Base-by-base conservation (phyloP, 305 asterid genomes). In the Rubia balearica region DNA sequence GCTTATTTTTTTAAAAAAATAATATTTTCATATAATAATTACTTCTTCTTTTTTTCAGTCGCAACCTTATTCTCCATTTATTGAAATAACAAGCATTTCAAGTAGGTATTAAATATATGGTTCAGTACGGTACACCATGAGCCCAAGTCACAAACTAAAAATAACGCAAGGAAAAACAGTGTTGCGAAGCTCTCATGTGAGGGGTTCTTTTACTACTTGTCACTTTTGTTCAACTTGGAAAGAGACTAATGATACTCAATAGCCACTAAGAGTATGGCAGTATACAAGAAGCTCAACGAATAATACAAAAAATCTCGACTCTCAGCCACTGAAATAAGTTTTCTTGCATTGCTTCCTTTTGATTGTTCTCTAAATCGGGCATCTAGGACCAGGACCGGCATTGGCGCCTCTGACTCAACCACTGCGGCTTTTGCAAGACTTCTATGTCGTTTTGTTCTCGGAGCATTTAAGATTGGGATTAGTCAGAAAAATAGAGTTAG, bases 281-380 rank as follows among this genome's bases (percentile, higher is more conserved):
- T 27, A 27, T 1, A 27, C 30, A 27, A 27, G 30, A 27, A 27
- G 2, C 1, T 27, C 70, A 67, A 14, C 55, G 19, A 48, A 65
- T 71, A 9, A 51, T 45, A 70, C 7, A 69, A 73, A 65, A 68
- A 63, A 68, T 72, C n/a, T 42, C 33, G 6, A 17, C 75, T 79
- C 16, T 57, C 62, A 27, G 30, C 30, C 14, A 16, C n/a, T 51
- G 16, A 51, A 57, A 83, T 85, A 74, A 90, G 66, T 81, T 84
- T 68, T 84, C 87, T 82, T 87, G 87, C 98, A 92, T 90, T 5
- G 99, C 83, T 61, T 81, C 91, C 75, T 91, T 82, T 61, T 91
- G 99, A 80, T 94, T 91, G 76, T 87, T 91, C 81, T 89, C 96
- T 63, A 94, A 76, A 67, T 91, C 99, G 64, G 30, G 97, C 97